These are phyloP conservation scores for Globisporangium abappressorium DNA, from an alignment of 352 stramenopile genomes.

Conservation along the genomic window DNA sequence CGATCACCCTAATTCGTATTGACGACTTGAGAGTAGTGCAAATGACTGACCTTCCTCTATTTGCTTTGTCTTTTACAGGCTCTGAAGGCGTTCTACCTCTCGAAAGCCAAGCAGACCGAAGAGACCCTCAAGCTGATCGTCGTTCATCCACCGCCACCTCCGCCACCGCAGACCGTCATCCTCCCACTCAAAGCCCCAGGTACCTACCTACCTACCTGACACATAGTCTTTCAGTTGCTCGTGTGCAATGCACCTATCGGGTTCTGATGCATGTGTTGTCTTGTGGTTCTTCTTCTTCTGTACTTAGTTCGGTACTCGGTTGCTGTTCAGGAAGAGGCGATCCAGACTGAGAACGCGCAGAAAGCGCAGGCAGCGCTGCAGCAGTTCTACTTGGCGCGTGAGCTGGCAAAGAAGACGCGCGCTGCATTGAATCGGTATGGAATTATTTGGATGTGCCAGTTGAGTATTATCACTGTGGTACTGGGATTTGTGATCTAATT, in stretches of 20 bases:
- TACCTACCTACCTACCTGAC: background rate
- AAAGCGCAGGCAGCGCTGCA: constrained; percentile 20
- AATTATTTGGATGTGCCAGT: too few relatives aligned
- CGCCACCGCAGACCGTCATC: constrained; percentile 14
- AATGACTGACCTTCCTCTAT: background rate
- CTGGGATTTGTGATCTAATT: too few relatives aligned
- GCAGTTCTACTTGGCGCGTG: constrained; percentile 23
- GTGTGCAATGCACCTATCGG: background rate
- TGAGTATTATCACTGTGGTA: too few relatives aligned
- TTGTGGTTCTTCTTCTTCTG: background rate
- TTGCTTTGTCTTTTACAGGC: constrained; percentile 19
- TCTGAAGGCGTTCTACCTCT: constrained; percentile 54
- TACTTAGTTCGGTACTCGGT: constrained; percentile 19
- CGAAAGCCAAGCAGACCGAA: constrained; percentile 47
- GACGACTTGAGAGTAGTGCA: background rate
- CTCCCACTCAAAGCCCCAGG: constrained; percentile 29
- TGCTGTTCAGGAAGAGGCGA: constrained; percentile 15
- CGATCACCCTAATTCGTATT: too few relatives aligned
- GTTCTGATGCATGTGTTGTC: background rate
- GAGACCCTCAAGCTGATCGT: constrained; percentile 39
- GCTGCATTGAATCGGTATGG: constrained; percentile 23
- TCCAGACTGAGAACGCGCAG: constrained; percentile 20
- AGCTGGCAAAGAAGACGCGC: constrained; percentile 19
- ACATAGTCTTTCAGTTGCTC: background rate
- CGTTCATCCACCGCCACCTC: constrained; percentile 6